A percentile compares a stretch with the other conserved stretches of the same genome.
These are phyloP conservation scores for Hordeum vulgare DNA, from an alignment of 176 grass and related monocot genomes.

Conservation along the genomic window DNA sequence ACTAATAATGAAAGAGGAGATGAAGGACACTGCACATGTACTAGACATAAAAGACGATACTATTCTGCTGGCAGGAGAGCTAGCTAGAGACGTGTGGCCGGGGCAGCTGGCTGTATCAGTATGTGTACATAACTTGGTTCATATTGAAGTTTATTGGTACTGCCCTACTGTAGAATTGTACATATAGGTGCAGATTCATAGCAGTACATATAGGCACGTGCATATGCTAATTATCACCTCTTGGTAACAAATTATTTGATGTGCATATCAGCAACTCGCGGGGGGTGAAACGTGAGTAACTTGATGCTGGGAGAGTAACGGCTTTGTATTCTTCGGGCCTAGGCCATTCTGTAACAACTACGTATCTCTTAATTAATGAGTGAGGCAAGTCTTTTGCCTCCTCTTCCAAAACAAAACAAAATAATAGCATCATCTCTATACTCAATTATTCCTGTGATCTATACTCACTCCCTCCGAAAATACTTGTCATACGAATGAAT, in stretches of 20 bases:
- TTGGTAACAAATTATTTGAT: not conserved
- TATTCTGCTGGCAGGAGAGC: not conserved
- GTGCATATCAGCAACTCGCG: too few species aligned
- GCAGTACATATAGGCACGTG: not conserved
- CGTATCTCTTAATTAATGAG: too few species aligned
- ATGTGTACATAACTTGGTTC: not conserved
- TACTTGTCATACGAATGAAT: too few species aligned
- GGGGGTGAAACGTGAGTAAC: too few species aligned
- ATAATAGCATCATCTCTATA: not conserved
- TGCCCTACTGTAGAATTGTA: not conserved
- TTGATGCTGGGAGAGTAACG: too few species aligned
- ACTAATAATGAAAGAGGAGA: not conserved
- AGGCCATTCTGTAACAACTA: too few species aligned
- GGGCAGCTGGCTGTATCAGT: constrained; percentile 8
- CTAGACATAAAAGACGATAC: not conserved
- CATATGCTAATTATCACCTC: not conserved
- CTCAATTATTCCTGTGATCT: too few species aligned
- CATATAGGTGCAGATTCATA: not conserved
- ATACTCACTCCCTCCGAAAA: too few species aligned
- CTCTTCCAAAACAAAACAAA: too few species aligned
- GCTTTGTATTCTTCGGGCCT: too few species aligned
- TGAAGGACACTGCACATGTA: constrained; percentile 3
- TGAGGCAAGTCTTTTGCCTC: too few species aligned
- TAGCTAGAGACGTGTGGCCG: not conserved
- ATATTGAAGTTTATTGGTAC: not conserved